Base-by-base conservation (phyloP, 805 yeast species). In the Limtongozyma cylindracea region DNA sequence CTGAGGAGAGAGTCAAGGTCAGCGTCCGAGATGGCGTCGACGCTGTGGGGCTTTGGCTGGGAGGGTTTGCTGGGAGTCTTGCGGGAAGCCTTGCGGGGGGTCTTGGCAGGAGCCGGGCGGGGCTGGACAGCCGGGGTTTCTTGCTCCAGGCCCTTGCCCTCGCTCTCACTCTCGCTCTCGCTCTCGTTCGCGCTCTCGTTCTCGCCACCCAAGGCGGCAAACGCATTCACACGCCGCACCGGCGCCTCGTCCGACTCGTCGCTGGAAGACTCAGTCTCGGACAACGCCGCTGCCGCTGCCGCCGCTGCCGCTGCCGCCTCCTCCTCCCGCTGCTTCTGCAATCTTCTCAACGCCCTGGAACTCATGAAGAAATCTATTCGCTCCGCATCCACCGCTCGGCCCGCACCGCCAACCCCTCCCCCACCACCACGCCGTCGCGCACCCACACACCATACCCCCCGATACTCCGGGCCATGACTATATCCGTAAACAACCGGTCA, bases 381-480 rank as follows among this genome's bases (percentile, higher is more conserved):
- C 11, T 8, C 11, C 4, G 19, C 19, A 7, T 20, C n/a, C 19
- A 12, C 23, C 77, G 44, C 34, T 71, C 82, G 8, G 61, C 22
- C 8, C 46, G 45, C 14, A 70, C 66, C 19, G 67, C 53, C 9
- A 53, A 20, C 24, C 59, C 55, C 13, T 52, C 41, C 2, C 72
- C 57, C 20, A 48, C 41, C 25, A 47, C 48, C 4, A 80, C 91
- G 4, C 96, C 96, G 12, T 66, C 66, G 23, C 58, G 49, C 2
- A 88, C 37, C 94, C 96, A 88, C 3, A 78, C 54, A 0, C 84
- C 74, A 43, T 64, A 61, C 0, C 88, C 53, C 0, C 91, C 92
- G 91, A 84, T 78, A 53, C 68, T 53, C 34, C 88, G 84, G 11
- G 95, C 94, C 92, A 88, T 74, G 23, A 82, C 45, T 24, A 88